phyloP scores from a whole-genome alignment of 2,329 filamentous ascomycete species.

The Fusarium acutatum region DNA sequence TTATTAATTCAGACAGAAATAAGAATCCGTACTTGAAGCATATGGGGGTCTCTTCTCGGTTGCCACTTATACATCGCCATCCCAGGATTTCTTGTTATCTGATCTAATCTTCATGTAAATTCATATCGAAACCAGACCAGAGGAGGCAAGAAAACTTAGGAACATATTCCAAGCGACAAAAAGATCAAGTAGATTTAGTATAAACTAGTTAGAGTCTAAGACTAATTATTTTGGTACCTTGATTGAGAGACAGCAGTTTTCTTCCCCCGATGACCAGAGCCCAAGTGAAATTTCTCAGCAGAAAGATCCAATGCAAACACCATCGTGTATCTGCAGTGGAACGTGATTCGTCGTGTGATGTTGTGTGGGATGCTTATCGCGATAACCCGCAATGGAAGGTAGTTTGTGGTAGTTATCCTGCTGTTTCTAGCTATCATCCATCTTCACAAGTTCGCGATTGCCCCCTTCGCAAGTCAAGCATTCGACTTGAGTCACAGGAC shows the following conservation, averaged over 20 bases:
- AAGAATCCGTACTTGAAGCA: no score
- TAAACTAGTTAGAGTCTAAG: not conserved
- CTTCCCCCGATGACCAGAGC: not conserved
- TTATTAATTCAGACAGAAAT: not conserved
- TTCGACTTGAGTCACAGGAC: not conserved
- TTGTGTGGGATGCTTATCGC: constrained; percentile 24
- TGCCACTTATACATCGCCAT: no score
- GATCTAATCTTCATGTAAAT: not conserved
- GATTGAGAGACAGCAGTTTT: no score
- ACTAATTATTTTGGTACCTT: not conserved
- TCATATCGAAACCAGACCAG: not conserved
- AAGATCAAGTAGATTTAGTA: not conserved
- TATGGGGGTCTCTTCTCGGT: not conserved
- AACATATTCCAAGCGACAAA: not conserved
- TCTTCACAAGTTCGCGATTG: not conserved
- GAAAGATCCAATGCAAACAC: not conserved
- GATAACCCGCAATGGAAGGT: constrained; percentile 25
- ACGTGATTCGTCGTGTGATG: not conserved
- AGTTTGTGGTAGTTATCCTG: not conserved
- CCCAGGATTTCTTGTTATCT: not conserved
- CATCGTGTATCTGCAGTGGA: not conserved
- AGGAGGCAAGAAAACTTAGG: not conserved
- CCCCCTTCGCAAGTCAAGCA: not conserved
- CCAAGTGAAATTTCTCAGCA: not conserved
- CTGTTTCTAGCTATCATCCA: not conserved